Evolutionary conservation across 2,329 filamentous ascomycete genomes (phyloP), one percentile per base, ranked within the genome.

Genomic region (Aspergillus calidoustus): DNA sequence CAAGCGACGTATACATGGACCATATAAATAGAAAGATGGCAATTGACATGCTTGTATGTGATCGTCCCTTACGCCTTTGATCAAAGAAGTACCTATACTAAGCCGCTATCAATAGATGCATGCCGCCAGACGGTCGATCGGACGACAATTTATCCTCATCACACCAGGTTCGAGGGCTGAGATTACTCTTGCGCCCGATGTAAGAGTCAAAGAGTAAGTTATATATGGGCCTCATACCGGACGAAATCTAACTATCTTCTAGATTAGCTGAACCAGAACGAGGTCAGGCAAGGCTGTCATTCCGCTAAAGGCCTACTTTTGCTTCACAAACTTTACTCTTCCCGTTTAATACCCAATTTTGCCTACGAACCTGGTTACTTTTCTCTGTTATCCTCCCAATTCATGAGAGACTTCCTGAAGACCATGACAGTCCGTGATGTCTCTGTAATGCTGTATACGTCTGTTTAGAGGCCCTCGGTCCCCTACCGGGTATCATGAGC

Each of bases 1-100:
- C 11, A 34, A 85, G 82, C 73, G 95, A 99, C 75, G 95, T 99
- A 34, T 99, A 97, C 82, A 99, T 99, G 95, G 95, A 99, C 78
- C 92, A 90, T 68, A 92, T 98, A 62, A 99, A 99, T 77, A 88
- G 95, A 63, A 92, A 91, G 59, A 91, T 96, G 69, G 96, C 92
- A 74, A 97, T 96, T 70, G 91, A 91, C 65, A 92, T 99, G 90
- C 91, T 99, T 77, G 90, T 92, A 80, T 81, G 88, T 54, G 43
- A 6, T 31, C 30, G 25, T 30, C 23, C 19, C 38, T 44, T 8
- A 3, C 28, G 44, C 9, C 7, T 31, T 22, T 7, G 19, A 25
- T 7, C 19, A 46, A 46, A 7, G 5, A 25, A 31, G 13, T 31
- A 28, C 25, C 25, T 28, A 41, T 31, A 22, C 51, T 54, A 58